phyloP scores from a whole-genome alignment of 2,329 filamentous ascomycete species.

The Fusarium staphyleae region DNA sequence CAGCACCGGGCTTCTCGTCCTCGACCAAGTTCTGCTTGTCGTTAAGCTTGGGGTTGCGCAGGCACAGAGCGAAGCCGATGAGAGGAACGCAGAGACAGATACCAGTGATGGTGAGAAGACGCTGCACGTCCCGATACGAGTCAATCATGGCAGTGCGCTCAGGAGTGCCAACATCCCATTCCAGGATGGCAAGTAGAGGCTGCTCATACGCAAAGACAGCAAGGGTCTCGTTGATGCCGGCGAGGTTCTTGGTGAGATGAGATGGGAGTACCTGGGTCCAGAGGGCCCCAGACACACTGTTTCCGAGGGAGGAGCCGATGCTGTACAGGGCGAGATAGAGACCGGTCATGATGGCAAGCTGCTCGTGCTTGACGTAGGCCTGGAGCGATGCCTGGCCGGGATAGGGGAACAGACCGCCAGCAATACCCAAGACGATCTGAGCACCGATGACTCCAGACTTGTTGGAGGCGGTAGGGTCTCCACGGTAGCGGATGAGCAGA shows the following conservation, averaged over 20 bases:
- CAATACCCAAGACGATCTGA: slow-evolving; percentile 64
- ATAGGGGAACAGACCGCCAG: slow-evolving; percentile 63
- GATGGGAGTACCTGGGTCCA: slow-evolving; percentile 52
- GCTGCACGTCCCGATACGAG: slow-evolving; percentile 57
- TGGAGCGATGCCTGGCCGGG: slow-evolving; percentile 52
- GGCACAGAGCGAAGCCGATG: slow-evolving; percentile 51
- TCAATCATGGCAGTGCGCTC: slow-evolving; percentile 53
- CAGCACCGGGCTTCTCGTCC: slow-evolving; percentile 36
- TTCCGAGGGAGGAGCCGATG: slow-evolving; percentile 52
- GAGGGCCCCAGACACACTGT: slow-evolving; percentile 50
- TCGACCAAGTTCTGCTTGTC: slow-evolving; percentile 54
- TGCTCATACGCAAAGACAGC: slow-evolving; percentile 47
- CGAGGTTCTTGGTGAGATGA: slow-evolving; percentile 50
- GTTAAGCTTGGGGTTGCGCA: slow-evolving; percentile 57
- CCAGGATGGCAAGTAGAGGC: slow-evolving; percentile 46
- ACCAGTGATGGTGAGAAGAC: slow-evolving; percentile 56
- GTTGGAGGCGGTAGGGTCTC: slow-evolving; percentile 51
- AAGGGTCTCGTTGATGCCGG: slow-evolving; percentile 48
- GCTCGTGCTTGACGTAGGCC: slow-evolving; percentile 47
- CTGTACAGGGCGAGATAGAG: slow-evolving; percentile 52
- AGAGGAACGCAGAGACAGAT: slow-evolving; percentile 58
- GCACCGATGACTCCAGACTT: slow-evolving; percentile 61
- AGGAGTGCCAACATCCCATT: slow-evolving; percentile 52
- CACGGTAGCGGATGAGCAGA: slow-evolving; percentile 62
- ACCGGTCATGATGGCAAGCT: slow-evolving; percentile 50